Evolutionary conservation across 352 stramenopile genomes (phyloP).

Genomic region (Phytophthora brassicae): DNA sequence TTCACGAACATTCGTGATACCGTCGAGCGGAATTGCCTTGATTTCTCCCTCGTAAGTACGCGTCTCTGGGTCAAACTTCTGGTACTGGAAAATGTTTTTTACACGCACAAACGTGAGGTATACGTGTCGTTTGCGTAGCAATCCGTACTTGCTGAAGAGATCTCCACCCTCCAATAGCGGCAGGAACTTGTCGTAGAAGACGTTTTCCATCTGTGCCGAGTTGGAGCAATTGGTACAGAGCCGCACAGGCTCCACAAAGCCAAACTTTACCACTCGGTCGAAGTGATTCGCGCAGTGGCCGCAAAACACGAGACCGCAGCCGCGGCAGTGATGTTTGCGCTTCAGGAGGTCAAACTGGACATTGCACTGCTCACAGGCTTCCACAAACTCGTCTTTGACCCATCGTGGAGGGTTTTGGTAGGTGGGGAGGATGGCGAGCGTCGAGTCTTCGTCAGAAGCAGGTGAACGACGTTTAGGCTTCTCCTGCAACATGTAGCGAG

Average conservation of each 20-base stretch:
- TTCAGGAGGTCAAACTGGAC: constrained; percentile 62
- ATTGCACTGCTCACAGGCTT: constrained; percentile 52
- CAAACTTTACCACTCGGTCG: constrained; percentile 69
- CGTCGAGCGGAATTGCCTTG: constrained; percentile 71
- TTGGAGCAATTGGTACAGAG: constrained; percentile 48
- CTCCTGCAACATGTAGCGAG: constrained; percentile 43
- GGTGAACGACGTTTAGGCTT: constrained; percentile 17
- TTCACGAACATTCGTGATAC: constrained; percentile 53
- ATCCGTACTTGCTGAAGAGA: constrained; percentile 68
- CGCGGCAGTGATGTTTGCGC: constrained; percentile 69
- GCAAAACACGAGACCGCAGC: constrained; percentile 67
- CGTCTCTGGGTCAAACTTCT: constrained; percentile 57
- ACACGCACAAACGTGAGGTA: constrained; percentile 55
- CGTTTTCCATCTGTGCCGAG: constrained; percentile 53
- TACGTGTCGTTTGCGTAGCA: constrained; percentile 60
- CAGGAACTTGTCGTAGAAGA: constrained; percentile 65
- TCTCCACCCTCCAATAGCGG: constrained; percentile 62
- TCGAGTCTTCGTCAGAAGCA: constrained; percentile 4
- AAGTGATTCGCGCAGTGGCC: constrained; percentile 40
- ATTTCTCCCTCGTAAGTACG: constrained; percentile 48
- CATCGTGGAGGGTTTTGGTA: constrained; percentile 58
- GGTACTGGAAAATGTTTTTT: constrained; percentile 78
- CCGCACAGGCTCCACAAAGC: constrained; percentile 59
- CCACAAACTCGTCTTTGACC: constrained; percentile 57
- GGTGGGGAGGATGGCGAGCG: constrained; percentile 31